phyloP scores from a whole-genome alignment of 2,329 filamentous ascomycete genomes.

The Ascochyta koolunga region DNA sequence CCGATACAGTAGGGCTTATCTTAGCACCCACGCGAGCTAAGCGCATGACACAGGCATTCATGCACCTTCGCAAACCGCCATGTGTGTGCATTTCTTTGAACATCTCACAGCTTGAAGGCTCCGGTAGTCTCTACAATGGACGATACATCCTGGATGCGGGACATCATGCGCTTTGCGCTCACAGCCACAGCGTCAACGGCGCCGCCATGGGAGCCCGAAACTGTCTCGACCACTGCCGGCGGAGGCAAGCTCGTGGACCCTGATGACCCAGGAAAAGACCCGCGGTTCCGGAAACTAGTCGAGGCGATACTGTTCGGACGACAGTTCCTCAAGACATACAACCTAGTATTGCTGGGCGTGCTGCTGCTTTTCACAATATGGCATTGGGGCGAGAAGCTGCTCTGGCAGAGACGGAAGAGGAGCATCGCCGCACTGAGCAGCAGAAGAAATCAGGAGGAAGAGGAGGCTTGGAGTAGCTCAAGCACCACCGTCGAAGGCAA shows the following conservation, averaged over 20 bases:
- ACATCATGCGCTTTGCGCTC: constrained; percentile 32
- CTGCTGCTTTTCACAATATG: constrained; percentile 46
- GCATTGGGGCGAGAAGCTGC: constrained; percentile 45
- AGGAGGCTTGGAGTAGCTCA: constrained; percentile 45
- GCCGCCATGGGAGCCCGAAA: constrained; percentile 21
- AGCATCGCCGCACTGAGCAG: neutral
- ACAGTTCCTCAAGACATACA: constrained; percentile 49
- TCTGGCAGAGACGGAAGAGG: constrained; percentile 23
- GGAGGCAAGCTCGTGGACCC: constrained; percentile 27
- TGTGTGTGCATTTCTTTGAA: neutral
- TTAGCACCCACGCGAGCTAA: constrained; percentile 8
- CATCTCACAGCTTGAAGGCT: neutral
- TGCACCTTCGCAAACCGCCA: neutral
- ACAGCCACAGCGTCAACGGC: constrained; percentile 31
- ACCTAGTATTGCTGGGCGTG: constrained; percentile 46
- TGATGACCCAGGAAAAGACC: constrained; percentile 45
- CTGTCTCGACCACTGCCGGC: constrained; percentile 8
- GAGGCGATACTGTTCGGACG: constrained; percentile 49
- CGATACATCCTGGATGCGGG: constrained; percentile 28
- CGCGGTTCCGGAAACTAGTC: constrained; percentile 44
- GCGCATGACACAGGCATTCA: constrained; percentile 4
- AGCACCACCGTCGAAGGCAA: constrained; percentile 48
- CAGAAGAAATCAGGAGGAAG: neutral
- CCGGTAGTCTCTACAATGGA: constrained; percentile 10
- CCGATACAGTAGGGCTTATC: constrained; percentile 7